Percentiles rank a stretch among this genome's conserved stretches.
These are phyloP conservation scores for Periconia sp. DNA, from an alignment of 2,329 filamentous ascomycete genomes.

Conservation along the genomic window DNA sequence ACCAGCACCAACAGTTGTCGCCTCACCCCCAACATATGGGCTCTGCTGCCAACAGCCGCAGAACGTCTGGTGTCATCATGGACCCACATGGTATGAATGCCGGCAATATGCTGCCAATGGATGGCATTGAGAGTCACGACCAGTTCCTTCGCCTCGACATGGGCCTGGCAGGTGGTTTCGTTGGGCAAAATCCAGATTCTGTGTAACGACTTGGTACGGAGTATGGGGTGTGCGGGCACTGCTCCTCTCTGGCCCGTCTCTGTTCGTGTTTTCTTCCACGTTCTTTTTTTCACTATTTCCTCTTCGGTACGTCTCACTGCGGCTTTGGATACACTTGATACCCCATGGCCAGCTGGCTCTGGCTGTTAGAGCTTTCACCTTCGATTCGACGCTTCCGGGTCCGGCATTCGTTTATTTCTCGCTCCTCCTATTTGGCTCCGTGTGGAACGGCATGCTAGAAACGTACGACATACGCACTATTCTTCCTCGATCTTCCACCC, in stretches of 20 bases:
- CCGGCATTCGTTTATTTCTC: constrained; percentile 1
- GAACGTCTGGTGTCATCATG: constrained; percentile 32
- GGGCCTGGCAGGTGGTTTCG: constrained; percentile 29
- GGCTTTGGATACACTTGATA: background rate
- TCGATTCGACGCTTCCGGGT: background rate
- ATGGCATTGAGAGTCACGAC: constrained; percentile 36
- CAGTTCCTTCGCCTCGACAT: constrained; percentile 38
- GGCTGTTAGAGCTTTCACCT: background rate
- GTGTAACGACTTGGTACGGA: constrained; percentile 6
- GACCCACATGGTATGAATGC: constrained; percentile 26
- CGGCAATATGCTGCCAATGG: constrained; percentile 32
- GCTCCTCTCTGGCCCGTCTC: background rate
- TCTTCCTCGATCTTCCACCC: background rate
- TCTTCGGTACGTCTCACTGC: background rate
- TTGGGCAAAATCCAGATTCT: constrained; percentile 25
- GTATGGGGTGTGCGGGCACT: background rate
- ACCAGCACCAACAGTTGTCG: constrained; percentile 25
- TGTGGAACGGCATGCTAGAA: constrained; percentile 10
- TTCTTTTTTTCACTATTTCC: background rate
- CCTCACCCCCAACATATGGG: constrained; percentile 30
- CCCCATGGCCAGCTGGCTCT: background rate
- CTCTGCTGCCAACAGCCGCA: constrained; percentile 33
- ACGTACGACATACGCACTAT: background rate
- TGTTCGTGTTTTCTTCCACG: background rate
- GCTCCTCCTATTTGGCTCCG: constrained; percentile 15